Conservation (phyloP, 2,329 filamentous ascomycete species). For the Chaetomium sp. region DNA sequence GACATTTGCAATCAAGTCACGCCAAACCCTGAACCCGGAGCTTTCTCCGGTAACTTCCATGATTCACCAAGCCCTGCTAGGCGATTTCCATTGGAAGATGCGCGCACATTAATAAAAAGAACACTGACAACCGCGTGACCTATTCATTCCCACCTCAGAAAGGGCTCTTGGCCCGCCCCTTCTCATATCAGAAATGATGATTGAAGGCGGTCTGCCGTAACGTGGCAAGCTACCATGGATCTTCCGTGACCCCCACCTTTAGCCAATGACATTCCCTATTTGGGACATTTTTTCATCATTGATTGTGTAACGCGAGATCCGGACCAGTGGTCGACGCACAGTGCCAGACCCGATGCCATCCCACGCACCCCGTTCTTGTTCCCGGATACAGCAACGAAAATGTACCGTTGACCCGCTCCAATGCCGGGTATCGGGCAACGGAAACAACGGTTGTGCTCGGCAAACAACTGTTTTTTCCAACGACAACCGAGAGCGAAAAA, state of each 20-base stretch:
- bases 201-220: constrained; percentile 14
- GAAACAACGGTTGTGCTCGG: neutral
- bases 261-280: constrained; percentile 17
- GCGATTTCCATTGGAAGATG: neutral
- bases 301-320: constrained; percentile 25
- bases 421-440: neutral
- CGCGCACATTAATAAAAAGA: neutral
- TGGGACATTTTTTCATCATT: constrained; percentile 17
- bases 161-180: neutral
- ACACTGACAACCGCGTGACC: neutral
- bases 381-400: neutral
- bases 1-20: constrained; percentile 8
- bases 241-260: constrained; percentile 20
- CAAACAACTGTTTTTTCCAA: neutral
- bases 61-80: neutral
- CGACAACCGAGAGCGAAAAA: neutral
- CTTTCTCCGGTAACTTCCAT: constrained; percentile 1
- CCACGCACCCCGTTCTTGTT: neutral
- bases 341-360: neutral
- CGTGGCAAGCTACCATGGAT: neutral
- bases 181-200: neutral
- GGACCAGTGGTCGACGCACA: constrained; percentile 6
- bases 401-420: neutral
- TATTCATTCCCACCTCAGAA: neutral
- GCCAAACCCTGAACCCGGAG: constrained; percentile 12